Percentiles rank a stretch among this genome's conserved stretches.
phyloP scores from a whole-genome alignment of 805 yeast species.

The Zygosaccharomyces gambellarensis region DNA sequence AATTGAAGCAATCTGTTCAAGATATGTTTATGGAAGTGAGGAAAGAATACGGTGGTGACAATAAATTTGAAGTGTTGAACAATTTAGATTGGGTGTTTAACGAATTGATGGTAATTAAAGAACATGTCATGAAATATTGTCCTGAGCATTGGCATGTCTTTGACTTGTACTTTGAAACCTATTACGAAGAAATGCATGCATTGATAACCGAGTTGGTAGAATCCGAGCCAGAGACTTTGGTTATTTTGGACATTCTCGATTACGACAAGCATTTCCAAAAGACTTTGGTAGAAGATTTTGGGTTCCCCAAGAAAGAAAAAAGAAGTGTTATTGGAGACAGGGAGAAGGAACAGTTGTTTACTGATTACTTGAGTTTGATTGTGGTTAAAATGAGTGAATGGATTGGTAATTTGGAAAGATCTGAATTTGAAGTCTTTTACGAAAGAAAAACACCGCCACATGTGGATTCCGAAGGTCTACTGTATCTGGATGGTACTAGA shows the following conservation, averaged over 20 bases:
- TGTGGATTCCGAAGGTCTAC: slow-evolving; percentile 55
- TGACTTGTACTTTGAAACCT: slow-evolving; percentile 54
- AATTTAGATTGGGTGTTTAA: slow-evolving; percentile 79
- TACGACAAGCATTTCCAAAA: slow-evolving; percentile 67
- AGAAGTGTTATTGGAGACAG: slow-evolving; percentile 64
- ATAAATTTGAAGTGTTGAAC: slow-evolving; percentile 55
- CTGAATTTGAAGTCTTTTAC: slow-evolving; percentile 61
- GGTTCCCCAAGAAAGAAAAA: slow-evolving; percentile 42
- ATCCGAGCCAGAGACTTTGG: slow-evolving; percentile 73
- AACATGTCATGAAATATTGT: slow-evolving; percentile 52
- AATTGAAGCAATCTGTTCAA: slow-evolving; percentile 53
- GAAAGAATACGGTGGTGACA: slow-evolving; percentile 45
- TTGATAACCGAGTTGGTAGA: slow-evolving; percentile 61
- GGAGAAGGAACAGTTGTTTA: slow-evolving; percentile 64
- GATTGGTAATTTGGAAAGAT: slow-evolving; percentile 63
- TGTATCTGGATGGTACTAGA: slow-evolving; percentile 70
- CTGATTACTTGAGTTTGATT: slow-evolving; percentile 71
- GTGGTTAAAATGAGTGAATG: slow-evolving; percentile 77
- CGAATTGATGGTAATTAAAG: slow-evolving; percentile 64
- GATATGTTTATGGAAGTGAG: slow-evolving; percentile 61
- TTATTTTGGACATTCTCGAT: slow-evolving; percentile 66
- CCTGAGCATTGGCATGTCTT: slow-evolving; percentile 76
- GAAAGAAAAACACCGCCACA: slow-evolving; percentile 72
- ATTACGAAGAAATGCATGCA: slow-evolving; percentile 60
- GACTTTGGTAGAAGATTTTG: slow-evolving; percentile 48